Percentiles rank a stretch among this genome's conserved stretches.
Conservation (phyloP, 495 filamentous ascomycete genomes). For the Aspergillus kassunensis region DNA sequence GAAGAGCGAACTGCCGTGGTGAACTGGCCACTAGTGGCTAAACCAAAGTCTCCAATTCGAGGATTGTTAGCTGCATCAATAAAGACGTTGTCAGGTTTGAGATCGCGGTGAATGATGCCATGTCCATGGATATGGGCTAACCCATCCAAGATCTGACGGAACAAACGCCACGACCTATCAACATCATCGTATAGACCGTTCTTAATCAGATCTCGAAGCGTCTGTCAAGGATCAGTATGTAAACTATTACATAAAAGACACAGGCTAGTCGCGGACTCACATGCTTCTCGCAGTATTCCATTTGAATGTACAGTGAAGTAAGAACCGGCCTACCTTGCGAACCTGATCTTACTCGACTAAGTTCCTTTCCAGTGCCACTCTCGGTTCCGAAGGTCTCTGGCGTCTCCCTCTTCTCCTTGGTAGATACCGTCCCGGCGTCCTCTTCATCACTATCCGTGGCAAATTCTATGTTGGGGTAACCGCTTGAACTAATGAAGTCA, state of each 20-base stretch:
- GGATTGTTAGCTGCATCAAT: slow-evolving; percentile 87
- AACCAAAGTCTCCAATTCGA: slow-evolving; percentile 92
- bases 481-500: slow-evolving; percentile 89
- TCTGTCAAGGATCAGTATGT: slow-evolving; percentile 43
- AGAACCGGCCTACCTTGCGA: slow-evolving; percentile 41
- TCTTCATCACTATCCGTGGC: slow-evolving; percentile 67
- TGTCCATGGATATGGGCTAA: slow-evolving; percentile 84
- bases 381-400: slow-evolving; percentile 25
- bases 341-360: slow-evolving; percentile 34
- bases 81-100: slow-evolving; percentile 99
- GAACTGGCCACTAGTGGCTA: slow-evolving; percentile 85
- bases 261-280: slow-evolving; percentile 43
- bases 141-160: slow-evolving; percentile 89
- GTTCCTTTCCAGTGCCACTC: slow-evolving; percentile 24
- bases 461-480: slow-evolving; percentile 76
- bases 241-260: slow-evolving; percentile 1
- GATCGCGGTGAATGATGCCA: slow-evolving; percentile 91
- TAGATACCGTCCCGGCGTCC: slow-evolving; percentile 35
- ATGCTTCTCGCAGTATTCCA: slow-evolving; percentile 96
- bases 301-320: slow-evolving; percentile 76
- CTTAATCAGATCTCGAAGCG: slow-evolving; percentile 84
- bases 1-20: slow-evolving; percentile 47
- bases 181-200: slow-evolving; percentile 66
- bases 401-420: slow-evolving; percentile 20
- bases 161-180: slow-evolving; percentile 82